Evolutionary conservation across 352 stramenopile genomes (phyloP), one percentile per base, ranked within the genome.

Genomic region (Pythium phragmitis): DNA sequence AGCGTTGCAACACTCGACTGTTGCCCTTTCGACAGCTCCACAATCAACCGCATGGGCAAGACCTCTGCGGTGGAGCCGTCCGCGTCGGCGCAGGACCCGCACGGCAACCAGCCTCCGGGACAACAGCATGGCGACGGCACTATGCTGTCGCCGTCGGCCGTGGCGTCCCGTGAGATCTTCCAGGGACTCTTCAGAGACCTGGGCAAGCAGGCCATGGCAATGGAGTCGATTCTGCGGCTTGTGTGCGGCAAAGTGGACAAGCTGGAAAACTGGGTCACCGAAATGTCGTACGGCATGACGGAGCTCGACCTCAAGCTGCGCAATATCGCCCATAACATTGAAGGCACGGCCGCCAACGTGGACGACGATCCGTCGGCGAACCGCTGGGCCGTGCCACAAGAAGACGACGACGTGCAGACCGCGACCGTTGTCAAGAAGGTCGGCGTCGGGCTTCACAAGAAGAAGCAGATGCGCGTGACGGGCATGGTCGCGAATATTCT

Each of bases 281-380:
- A 88, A 16, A 82, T 92, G 46, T 86, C 76, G 60, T 89, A 80
- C 19, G 81, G 83, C 2, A 89, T 92, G 76, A 86, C 76, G 2
- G 83, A 92, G 56, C 61, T 92, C 26, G 83, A 92, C 67, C 68
- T 83, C 19, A 84, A 90, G 59, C 68, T 92, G 37, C 72, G 82
- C 23, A 92, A 88, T 41, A 92, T 92, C 28, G 83, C 83, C 9
- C 83, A 92, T 61, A 92, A 91, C 60, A 92, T 91, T 37, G 83
- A 92, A 53, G 83, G 83, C n/a, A 87, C 78, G 13, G 69, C 77
- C 4, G 77, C 79, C 6, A 84, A 85, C 30, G 81, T 87, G n/a
- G 83, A 90, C 19, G 73, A 77, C 60, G 58, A 60, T 2, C 54
- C 65, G 21, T 70, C 68, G 9, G 68, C 64, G 19, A 75, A 72